These are phyloP conservation scores for Hanseniaspora nectarophila DNA, from an alignment of 805 yeast species.

Conservation along the genomic window DNA sequence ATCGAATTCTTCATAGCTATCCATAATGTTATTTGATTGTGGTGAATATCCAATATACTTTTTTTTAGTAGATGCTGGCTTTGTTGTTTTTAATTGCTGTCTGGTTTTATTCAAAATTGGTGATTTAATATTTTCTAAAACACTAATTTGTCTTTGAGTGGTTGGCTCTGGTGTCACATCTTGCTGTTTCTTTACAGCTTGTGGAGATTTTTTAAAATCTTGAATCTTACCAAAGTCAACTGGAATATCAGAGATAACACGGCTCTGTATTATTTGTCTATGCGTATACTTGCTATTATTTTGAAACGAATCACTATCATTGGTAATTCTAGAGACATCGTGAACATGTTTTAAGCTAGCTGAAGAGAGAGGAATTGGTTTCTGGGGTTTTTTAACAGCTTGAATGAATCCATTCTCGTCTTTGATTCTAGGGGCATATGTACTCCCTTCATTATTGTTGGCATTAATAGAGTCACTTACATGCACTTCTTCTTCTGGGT, in stretches of 20 bases:
- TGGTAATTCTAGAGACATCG: not conserved
- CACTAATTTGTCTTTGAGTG: not conserved
- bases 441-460: not conserved
- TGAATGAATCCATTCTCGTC: not conserved
- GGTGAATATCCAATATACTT: not conserved
- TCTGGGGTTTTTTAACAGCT: not conserved
- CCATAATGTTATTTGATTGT: slow-evolving; percentile 1
- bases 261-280: not conserved
- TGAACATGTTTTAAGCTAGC: slow-evolving; percentile 7
- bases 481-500: not conserved
- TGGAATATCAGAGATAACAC: slow-evolving; percentile 5
- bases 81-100: not conserved
- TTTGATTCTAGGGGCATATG: not conserved
- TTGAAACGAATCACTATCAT: not conserved
- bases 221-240: slow-evolving; percentile 10
- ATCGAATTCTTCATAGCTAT: not conserved
- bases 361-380: not conserved
- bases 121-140: not conserved
- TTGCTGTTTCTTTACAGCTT: not conserved
- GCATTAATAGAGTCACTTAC: not conserved
- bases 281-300: not conserved
- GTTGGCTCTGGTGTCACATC: not conserved
- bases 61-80: not conserved
- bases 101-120: not conserved
- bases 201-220: not conserved